Evolutionary conservation across 345 rosid genomes (phyloP).

Genomic region (Eucalyptus tenuipes): DNA sequence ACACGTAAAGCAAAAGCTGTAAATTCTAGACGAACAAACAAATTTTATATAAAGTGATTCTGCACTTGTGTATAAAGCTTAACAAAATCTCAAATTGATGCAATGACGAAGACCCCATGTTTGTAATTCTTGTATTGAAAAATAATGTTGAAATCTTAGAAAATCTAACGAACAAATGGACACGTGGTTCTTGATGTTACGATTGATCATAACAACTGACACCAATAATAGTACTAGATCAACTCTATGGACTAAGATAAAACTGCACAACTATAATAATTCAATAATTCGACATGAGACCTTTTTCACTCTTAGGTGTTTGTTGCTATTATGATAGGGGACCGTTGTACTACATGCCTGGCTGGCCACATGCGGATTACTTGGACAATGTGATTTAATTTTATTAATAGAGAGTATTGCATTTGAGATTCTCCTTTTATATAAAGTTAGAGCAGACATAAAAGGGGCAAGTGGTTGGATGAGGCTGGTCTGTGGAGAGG

Average conservation of each 20-base stretch:
- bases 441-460: too few species aligned
- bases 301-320: background rate
- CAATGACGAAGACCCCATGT: rapidly evolving
- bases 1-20: background rate
- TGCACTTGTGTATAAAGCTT: too few species aligned
- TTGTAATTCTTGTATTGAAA: too few species aligned
- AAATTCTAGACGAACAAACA: background rate
- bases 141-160: background rate
- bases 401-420: background rate
- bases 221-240: background rate
- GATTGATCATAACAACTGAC: background rate
- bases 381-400: background rate
- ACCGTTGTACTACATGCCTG: rapidly evolving
- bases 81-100: too few species aligned
- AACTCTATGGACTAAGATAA: background rate
- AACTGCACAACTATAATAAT: too few species aligned
- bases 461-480: background rate
- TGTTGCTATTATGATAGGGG: too few species aligned
- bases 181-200: background rate
- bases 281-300: background rate
- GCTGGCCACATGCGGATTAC: background rate
- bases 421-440: background rate
- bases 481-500: too few species aligned
- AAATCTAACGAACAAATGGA: too few species aligned
- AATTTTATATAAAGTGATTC: rapidly evolving